Base-by-base conservation (phyloP, 2,329 filamentous ascomycete genomes). In the Colletotrichum lini region DNA sequence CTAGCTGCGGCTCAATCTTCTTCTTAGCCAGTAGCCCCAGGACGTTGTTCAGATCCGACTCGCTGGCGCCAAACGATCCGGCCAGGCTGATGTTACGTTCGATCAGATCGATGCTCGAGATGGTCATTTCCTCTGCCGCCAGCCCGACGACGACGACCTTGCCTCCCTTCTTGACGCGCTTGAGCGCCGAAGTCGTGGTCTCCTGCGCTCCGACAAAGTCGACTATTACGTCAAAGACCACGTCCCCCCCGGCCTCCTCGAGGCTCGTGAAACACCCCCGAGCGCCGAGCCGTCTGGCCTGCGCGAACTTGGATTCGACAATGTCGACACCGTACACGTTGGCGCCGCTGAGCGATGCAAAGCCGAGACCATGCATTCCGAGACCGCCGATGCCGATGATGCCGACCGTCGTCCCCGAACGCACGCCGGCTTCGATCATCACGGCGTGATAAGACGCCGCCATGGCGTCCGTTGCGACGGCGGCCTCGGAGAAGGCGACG, bases 371-470 rank as follows among this genome's bases (percentile, higher is more conserved):
- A 9, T 47, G 38, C 53, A 67, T 59, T 4, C 82, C 82, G 4
- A 84, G 73, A 1, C 82, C 82, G 4, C 82, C 82, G 0, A 84
- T 78, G 0, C 82, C 82, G 65, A 82, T 82, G 10, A 84, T 74
- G 26, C 81, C 82, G 15, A 83, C 76, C 1, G 78, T 82, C 65
- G 82, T 78, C 1, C 76, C 60, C 1, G 74, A 65, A 40, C 78
- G 77, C 35, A 82, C 78, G 52, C 80, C 77, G 2, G 76, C 82
- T 4, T 80, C 77, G 2, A 77, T 73, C 7, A 76, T 77, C 44
- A 83, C 81, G 12, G 81, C 82, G 45, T 83, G 81, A 69, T 83
- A 83, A 0, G 81, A 78, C 8, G 82, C 83, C 30, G 76, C 78
- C 1, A 84, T 81, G 0, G 82, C 82, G 73, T 84, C 82, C 8